These are phyloP conservation scores for Hymenoscyphus fructigenus DNA, from an alignment of 2,329 filamentous ascomycete species.

Conservation along the genomic window DNA sequence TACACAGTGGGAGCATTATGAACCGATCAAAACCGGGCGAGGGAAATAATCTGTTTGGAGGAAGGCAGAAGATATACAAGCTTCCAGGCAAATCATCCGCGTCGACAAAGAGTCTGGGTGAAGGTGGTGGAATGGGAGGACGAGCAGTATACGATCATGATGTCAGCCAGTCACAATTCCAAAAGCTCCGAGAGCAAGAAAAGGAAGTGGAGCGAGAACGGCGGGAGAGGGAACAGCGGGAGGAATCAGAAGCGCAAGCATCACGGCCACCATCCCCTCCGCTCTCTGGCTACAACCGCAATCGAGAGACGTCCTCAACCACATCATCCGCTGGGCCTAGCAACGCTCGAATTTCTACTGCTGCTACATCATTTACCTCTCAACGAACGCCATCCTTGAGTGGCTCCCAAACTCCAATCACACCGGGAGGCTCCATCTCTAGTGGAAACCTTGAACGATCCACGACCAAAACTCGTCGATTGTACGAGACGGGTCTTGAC, in stretches of 20 bases:
- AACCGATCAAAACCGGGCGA: slow-evolving; percentile 77
- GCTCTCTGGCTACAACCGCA: slow-evolving; percentile 65
- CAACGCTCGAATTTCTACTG: slow-evolving; percentile 74
- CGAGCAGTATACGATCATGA: slow-evolving; percentile 84
- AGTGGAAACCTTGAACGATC: slow-evolving; percentile 58
- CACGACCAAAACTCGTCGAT: slow-evolving; percentile 67
- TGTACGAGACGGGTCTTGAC: slow-evolving; percentile 81
- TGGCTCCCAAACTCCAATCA: slow-evolving; percentile 46
- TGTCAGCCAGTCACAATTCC: slow-evolving; percentile 78
- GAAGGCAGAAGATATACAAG: slow-evolving; percentile 93
- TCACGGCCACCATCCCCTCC: slow-evolving; percentile 55
- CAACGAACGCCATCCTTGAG: slow-evolving; percentile 57
- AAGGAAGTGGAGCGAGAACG: slow-evolving; percentile 39
- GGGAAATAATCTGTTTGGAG: slow-evolving; percentile 91
- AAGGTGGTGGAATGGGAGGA: slow-evolving; percentile 53
- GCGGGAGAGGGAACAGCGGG: slow-evolving; percentile 34
- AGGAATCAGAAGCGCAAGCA: slow-evolving; percentile 38
- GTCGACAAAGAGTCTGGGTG: slow-evolving; percentile 43
- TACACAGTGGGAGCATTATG: slow-evolving; percentile 71
- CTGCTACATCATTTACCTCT: slow-evolving; percentile 84
- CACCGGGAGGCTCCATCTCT: slow-evolving; percentile 39
- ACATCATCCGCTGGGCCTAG: slow-evolving; percentile 67
- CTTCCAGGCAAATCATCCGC: slow-evolving; percentile 57
- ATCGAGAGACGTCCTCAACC: slow-evolving; percentile 84
- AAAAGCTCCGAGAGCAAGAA: slow-evolving; percentile 61